phyloP scores from a whole-genome alignment of 192 early-diverging fungal genomes.

The Thamnidium elegans region DNA sequence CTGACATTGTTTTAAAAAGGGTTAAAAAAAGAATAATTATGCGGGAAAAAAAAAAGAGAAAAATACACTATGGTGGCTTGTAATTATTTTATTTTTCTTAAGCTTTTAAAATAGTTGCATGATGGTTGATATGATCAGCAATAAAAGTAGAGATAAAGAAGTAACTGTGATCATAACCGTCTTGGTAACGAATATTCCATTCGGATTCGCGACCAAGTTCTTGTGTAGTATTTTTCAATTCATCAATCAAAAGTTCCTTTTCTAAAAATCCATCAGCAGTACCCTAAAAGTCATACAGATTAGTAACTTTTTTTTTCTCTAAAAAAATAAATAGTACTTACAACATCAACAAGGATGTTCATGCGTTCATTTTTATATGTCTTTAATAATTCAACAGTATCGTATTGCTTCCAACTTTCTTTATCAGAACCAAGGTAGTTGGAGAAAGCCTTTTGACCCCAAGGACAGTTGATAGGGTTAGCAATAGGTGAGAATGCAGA shows the following conservation, averaged over 20 bases:
- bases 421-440: conserved; percentile 66
- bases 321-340: conserved; percentile 13
- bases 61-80: too few species aligned
- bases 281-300: conserved; percentile 55
- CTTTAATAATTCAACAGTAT: conserved; percentile 69
- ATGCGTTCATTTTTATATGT: conserved; percentile 35
- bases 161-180: conserved; percentile 88
- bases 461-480: conserved; percentile 64
- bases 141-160: conserved; percentile 82
- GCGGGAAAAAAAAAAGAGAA: too few species aligned
- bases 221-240: conserved; percentile 51
- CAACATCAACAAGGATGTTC: conserved; percentile 44
- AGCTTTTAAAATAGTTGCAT: conserved; percentile 53
- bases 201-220: conserved; percentile 37
- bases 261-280: conserved; percentile 67
- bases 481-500: conserved; percentile 86
- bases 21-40: not conserved
- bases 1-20: not conserved
- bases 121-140: conserved; percentile 73
- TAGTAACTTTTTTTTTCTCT: not conserved
- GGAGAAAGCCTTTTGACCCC: conserved; percentile 80
- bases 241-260: conserved; percentile 62
- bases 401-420: conserved; percentile 67
- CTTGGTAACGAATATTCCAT: conserved; percentile 65
- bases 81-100: not conserved